phyloP scores from a whole-genome alignment of 2,329 filamentous ascomycete species.

The Fusarium sp. region DNA sequence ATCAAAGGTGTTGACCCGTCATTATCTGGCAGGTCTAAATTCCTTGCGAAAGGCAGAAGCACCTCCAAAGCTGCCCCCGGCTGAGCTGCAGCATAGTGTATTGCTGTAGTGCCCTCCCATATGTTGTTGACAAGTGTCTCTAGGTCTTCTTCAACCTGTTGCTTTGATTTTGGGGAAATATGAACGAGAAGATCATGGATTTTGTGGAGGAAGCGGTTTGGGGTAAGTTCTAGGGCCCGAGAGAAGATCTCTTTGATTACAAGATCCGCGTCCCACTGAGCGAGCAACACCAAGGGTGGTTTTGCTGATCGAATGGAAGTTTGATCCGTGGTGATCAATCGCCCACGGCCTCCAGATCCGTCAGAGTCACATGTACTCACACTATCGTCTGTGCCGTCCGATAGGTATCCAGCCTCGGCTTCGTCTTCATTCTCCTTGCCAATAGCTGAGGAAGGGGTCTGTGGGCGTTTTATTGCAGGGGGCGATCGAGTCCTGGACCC shows the following conservation, averaged over 20 bases:
- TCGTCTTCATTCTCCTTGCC: background rate
- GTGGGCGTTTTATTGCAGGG: background rate
- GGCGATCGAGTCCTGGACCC: background rate
- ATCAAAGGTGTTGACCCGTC: conserved; percentile 30
- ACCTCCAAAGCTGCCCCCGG: conserved; percentile 20
- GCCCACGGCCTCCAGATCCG: background rate
- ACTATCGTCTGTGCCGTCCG: background rate
- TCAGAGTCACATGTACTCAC: background rate
- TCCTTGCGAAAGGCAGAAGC: conserved; percentile 24
- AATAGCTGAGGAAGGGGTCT: too few species aligned
- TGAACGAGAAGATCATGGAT: conserved; percentile 1
- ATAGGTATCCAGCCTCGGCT: background rate
- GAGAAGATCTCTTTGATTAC: conserved; percentile 28
- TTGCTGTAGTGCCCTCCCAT: conserved; percentile 32
- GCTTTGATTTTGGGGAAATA: background rate
- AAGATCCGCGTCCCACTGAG: conserved; percentile 28
- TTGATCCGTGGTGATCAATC: background rate
- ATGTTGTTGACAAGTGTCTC: conserved; percentile 19
- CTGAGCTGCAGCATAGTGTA: conserved; percentile 32
- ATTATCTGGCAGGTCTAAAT: conserved; percentile 24
- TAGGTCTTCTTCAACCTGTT: background rate
- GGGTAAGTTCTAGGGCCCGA: background rate
- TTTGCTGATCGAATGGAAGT: background rate
- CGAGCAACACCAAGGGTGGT: conserved; percentile 25
- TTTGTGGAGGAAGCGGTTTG: background rate